These are phyloP conservation scores for Chlamydomonas sp. DNA, from an alignment of 139 green algal genomes.

Conservation along the genomic window DNA sequence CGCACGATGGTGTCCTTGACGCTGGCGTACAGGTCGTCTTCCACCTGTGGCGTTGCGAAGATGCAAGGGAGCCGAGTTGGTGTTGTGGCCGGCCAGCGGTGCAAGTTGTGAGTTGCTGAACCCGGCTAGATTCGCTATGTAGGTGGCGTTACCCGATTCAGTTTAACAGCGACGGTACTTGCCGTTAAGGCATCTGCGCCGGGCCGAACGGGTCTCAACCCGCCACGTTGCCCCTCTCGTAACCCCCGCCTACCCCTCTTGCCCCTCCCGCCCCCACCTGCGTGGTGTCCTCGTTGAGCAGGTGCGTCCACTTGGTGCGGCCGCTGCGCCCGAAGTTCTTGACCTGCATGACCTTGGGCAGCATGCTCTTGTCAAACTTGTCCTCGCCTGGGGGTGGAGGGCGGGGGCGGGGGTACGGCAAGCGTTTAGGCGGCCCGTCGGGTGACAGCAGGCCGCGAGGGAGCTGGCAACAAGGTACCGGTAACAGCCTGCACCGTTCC, in stretches of 20 bases:
- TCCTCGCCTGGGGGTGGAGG: slow-evolving; percentile 57
- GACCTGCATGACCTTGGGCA: slow-evolving; percentile 97
- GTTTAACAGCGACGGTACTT: not conserved
- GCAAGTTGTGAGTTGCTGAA: slow-evolving; percentile 1
- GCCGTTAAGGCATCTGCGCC: not conserved
- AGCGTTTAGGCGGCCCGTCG: not conserved
- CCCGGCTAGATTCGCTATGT: not conserved
- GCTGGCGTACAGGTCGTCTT: slow-evolving; percentile 25
- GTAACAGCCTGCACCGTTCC: not conserved
- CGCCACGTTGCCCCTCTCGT: not conserved
- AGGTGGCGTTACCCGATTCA: not conserved
- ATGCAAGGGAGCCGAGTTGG: slow-evolving; percentile 20
- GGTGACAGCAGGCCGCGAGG: no score
- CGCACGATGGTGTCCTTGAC: slow-evolving; percentile 40
- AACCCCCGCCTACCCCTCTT: slow-evolving; percentile 1
- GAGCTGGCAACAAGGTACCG: no score
- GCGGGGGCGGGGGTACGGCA: not conserved
- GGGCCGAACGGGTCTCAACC: not conserved
- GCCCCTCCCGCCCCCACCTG: slow-evolving; percentile 27
- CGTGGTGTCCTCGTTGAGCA: slow-evolving; percentile 91
- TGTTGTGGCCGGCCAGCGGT: slow-evolving; percentile 17
- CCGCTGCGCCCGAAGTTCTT: slow-evolving; percentile 93
- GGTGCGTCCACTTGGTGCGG: slow-evolving; percentile 95
- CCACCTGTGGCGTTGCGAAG: not conserved
- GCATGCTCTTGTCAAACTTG: slow-evolving; percentile 87